phyloP scores from a whole-genome alignment of 176 grass and related monocot genomes.

The Phoenix dactylifera region DNA sequence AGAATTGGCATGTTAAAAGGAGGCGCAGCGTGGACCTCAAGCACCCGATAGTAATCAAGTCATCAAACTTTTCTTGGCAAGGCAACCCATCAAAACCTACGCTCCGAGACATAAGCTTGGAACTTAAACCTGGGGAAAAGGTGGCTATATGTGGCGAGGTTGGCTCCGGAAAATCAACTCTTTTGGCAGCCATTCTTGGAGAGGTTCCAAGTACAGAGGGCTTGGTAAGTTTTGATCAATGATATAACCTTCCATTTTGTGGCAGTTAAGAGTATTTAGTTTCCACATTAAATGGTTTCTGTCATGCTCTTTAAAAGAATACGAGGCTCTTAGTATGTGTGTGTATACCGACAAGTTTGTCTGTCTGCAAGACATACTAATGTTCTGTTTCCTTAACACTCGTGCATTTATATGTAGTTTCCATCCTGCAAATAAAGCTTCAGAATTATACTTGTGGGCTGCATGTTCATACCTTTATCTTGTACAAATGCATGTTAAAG shows the following conservation, averaged over 20 bases:
- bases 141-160: slow-evolving; percentile 23
- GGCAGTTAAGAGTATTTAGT: too few relatives aligned
- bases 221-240: slow-evolving; percentile 1
- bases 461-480: too few relatives aligned
- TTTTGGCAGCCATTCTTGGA: slow-evolving; percentile 16
- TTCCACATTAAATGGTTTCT: too few relatives aligned
- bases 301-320: too few relatives aligned
- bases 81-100: slow-evolving; percentile 3
- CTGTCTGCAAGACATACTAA: too few relatives aligned
- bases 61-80: slow-evolving; percentile 10
- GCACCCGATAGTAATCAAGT: background rate
- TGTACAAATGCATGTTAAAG: too few relatives aligned
- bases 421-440: too few relatives aligned
- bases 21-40: background rate
- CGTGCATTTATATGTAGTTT: too few relatives aligned
- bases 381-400: too few relatives aligned
- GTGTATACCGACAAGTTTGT: too few relatives aligned
- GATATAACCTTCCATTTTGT: background rate
- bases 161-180: slow-evolving; percentile 17
- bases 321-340: too few relatives aligned
- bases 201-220: slow-evolving; percentile 7
- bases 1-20: background rate
- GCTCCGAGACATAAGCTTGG: slow-evolving; percentile 1
- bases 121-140: slow-evolving; percentile 10
- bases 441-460: too few relatives aligned